Percentiles rank a stretch among this genome's conserved stretches.
Evolutionary conservation across 129 eudicot genomes (phyloP).

Genomic region (Lonicera japonica): DNA sequence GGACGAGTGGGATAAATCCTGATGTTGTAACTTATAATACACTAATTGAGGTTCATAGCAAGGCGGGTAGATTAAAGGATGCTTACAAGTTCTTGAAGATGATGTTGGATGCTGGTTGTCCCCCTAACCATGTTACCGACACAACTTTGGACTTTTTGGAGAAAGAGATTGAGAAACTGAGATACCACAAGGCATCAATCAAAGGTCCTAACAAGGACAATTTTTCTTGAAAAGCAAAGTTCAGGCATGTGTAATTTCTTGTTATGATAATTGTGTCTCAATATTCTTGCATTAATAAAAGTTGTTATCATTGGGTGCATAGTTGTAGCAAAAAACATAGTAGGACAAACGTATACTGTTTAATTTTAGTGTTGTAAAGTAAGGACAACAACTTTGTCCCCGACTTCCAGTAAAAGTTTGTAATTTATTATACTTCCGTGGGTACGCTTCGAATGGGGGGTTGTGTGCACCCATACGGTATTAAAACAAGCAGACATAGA

Average conservation of each 20-base stretch:
- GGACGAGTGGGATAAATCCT: slow-evolving; percentile 73
- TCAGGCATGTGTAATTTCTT: background rate
- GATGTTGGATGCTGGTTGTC: slow-evolving; percentile 90
- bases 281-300: background rate
- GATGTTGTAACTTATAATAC: slow-evolving; percentile 89
- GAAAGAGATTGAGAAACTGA: slow-evolving; percentile 48
- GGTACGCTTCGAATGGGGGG: too few species aligned
- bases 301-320: background rate
- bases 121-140: slow-evolving; percentile 90
- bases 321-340: too few species aligned
- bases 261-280: background rate
- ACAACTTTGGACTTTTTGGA: slow-evolving; percentile 73
- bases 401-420: too few species aligned
- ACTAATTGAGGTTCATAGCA: slow-evolving; percentile 74
- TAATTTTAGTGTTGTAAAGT: too few species aligned
- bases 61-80: slow-evolving; percentile 67
- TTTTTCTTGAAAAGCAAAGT: slow-evolving; percentile 6
- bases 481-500: too few species aligned
- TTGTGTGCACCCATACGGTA: too few species aligned
- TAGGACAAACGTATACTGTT: too few species aligned
- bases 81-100: slow-evolving; percentile 64
- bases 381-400: too few species aligned
- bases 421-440: too few species aligned
- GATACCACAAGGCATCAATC: slow-evolving; percentile 42
- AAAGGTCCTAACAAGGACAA: slow-evolving; percentile 7